Evolutionary conservation across 495 filamentous ascomycete genomes (phyloP).

Genomic region (Talaromyces proteolyticus): DNA sequence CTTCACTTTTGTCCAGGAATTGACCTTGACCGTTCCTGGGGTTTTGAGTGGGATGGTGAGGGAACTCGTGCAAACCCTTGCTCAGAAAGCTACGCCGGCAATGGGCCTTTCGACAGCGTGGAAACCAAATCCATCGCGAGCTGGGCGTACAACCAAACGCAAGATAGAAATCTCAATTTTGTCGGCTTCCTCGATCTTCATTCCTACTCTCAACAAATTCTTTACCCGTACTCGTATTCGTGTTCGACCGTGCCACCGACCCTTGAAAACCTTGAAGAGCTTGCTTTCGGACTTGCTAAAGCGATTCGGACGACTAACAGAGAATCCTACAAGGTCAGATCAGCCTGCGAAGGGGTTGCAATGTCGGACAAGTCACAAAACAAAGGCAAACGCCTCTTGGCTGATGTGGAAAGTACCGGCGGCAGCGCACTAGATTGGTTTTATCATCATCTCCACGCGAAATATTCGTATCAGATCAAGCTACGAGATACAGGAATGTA

Average conservation of each 20-base stretch:
- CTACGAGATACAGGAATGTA: constrained; percentile 91
- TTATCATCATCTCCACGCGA: constrained; percentile 80
- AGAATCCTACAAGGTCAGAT: constrained; percentile 71
- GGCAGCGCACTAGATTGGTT: constrained; percentile 95
- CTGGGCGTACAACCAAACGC: constrained; percentile 82
- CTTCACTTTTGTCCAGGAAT: constrained; percentile 80
- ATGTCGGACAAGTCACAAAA: constrained; percentile 10
- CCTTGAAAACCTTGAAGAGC: constrained; percentile 84
- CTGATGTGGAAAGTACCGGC: constrained; percentile 39
- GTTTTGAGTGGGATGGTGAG: constrained; percentile 75
- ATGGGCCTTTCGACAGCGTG: constrained; percentile 73
- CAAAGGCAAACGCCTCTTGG: constrained; percentile 1
- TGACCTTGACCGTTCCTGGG: constrained; percentile 83
- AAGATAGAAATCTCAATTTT: constrained; percentile 62
- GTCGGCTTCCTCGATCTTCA: constrained; percentile 86
- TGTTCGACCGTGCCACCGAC: constrained; percentile 74
- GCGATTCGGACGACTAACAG: constrained; percentile 73
- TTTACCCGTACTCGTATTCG: constrained; percentile 87
- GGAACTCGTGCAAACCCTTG: constrained; percentile 72
- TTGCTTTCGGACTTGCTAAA: constrained; percentile 85
- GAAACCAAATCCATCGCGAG: constrained; percentile 72
- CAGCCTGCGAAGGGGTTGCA: constrained; percentile 83
- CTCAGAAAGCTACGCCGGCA: constrained; percentile 85
- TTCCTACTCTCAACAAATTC: constrained; percentile 91
- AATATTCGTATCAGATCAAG: constrained; percentile 90